These are phyloP conservation scores for Penstemon barbatus DNA, from an alignment of 257 asterid genomes.

Conservation along the genomic window DNA sequence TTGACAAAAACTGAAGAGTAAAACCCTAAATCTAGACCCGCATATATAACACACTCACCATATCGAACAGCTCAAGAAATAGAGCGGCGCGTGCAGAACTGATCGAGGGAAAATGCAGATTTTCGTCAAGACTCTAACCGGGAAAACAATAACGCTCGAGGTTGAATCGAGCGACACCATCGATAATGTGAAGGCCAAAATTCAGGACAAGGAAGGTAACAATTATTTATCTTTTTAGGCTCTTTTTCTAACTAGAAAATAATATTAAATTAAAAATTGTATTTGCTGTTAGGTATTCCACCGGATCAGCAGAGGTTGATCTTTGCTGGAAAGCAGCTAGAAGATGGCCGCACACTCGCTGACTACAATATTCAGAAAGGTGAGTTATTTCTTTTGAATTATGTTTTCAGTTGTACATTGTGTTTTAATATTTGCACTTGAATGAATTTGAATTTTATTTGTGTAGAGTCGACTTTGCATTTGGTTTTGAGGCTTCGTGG, in stretches of 20 bases:
- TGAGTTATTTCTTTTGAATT: neutral
- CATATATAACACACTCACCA: neutral
- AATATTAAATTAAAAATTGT: neutral
- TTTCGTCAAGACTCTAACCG: constrained; percentile 44
- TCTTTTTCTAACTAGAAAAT: neutral
- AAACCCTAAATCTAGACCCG: constrained; percentile 27
- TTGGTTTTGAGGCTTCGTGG: constrained; percentile 79
- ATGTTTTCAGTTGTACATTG: neutral
- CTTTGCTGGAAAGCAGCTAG: constrained; percentile 48
- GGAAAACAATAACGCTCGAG: constrained; percentile 46
- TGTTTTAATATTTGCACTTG: neutral
- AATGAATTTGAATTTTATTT: neutral
- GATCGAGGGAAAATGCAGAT: constrained; percentile 33
- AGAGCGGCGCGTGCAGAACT: constrained; percentile 15
- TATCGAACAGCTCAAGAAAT: neutral
- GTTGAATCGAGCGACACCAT: constrained; percentile 47
- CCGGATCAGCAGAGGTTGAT: constrained; percentile 79
- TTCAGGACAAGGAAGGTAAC: constrained; percentile 43
- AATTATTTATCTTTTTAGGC: neutral
- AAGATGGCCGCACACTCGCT: constrained; percentile 48
- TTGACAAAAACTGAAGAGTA: neutral
- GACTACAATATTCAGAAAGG: constrained; percentile 51
- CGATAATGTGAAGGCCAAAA: constrained; percentile 9
- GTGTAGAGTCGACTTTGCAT: constrained; percentile 59
- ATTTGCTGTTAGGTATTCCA: constrained; percentile 46